Conservation (phyloP, 768 basidiomycete species). For the Leccinellum luteum region DNA sequence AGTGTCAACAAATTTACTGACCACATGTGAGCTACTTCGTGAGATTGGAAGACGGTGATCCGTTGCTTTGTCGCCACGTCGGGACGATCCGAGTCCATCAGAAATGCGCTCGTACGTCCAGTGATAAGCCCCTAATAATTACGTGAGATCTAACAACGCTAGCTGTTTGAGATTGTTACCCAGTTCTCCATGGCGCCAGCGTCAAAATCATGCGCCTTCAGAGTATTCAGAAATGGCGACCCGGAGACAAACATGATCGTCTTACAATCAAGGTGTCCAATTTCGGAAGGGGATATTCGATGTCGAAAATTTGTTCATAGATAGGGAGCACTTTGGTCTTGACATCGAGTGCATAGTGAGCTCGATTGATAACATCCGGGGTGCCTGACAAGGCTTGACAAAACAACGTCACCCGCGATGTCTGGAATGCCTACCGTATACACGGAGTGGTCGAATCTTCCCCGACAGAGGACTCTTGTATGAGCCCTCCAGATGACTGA, state of each 20-base stretch:
- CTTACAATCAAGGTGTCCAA: slow-evolving; percentile 86
- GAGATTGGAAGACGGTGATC: slow-evolving; percentile 76
- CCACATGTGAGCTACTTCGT: slow-evolving; percentile 89
- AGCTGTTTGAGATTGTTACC: slow-evolving; percentile 33
- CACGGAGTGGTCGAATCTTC: slow-evolving; percentile 75
- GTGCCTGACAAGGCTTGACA: slow-evolving; percentile 51
- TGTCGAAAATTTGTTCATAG: slow-evolving; percentile 92
- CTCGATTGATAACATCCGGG: slow-evolving; percentile 77
- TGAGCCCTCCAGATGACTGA: slow-evolving; percentile 68
- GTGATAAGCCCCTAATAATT: slow-evolving; percentile 75
- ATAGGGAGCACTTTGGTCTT: slow-evolving; percentile 78
- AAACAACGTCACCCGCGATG: not conserved
- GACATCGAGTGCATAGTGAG: slow-evolving; percentile 84
- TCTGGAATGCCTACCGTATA: slow-evolving; percentile 59
- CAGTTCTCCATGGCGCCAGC: slow-evolving; percentile 94
- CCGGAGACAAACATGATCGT: slow-evolving; percentile 1
- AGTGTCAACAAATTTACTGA: slow-evolving; percentile 26
- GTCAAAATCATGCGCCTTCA: slow-evolving; percentile 81
- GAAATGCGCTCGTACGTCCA: slow-evolving; percentile 77
- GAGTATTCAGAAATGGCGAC: not conserved
- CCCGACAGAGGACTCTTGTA: slow-evolving; percentile 80
- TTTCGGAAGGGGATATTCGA: slow-evolving; percentile 92
- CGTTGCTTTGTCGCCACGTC: slow-evolving; percentile 74
- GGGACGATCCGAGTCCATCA: slow-evolving; percentile 73
- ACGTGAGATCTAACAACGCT: not conserved